Evolutionary conservation across 306 rosid species (phyloP), one percentile per base, ranked within the genome.

Genomic region (Amphicarpaea edgeworthii): DNA sequence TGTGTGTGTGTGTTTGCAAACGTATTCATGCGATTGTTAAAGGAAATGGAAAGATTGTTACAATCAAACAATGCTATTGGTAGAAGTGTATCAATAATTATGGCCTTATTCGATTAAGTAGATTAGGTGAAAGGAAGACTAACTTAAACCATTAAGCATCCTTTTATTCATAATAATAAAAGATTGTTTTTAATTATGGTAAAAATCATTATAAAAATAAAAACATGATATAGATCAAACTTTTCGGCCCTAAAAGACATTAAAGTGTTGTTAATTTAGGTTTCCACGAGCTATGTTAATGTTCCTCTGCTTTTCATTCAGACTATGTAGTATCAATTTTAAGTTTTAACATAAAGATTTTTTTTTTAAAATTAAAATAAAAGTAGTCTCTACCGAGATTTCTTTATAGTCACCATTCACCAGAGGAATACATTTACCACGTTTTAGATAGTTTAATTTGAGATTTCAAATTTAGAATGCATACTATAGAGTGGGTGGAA

Each of bases 71-170:
- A 63, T 51, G 73, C 34, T 21, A 65, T 73, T 51, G 68, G 62
- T 50, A 45, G 76, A 30, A 30, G 43, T 30, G 59, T 63, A 60
- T 68, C 43, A 69, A 75, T 76, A 28, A 51, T 76, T 72, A 62
- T 63, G 77, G 62, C 68, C 54, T 47, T 69, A 28, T 43, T 69
- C 20, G 77, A 32, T 68, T 63, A 6, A 55, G 76, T 77, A 65
- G 82, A 82, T 77, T 83, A 40, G 84, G 78, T 75, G 43, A 51
- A 79, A 70, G 51, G 70, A 75, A 70, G 51, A n/a, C 45, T 75
- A 42, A 75, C 81, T 63, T 68, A 62, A 70, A 50, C 73, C 79
- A 73, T 53, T 64, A 77, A 26, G 53, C 28, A 3, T 20, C 46
- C 51, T 16, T 65, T 63, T 46, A 34, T 78, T 66, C 66, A 61